A percentile compares a stretch with the other conserved stretches of the same genome.
Conservation (phyloP, 495 filamentous ascomycete genomes). For the Echria macrotheca region DNA sequence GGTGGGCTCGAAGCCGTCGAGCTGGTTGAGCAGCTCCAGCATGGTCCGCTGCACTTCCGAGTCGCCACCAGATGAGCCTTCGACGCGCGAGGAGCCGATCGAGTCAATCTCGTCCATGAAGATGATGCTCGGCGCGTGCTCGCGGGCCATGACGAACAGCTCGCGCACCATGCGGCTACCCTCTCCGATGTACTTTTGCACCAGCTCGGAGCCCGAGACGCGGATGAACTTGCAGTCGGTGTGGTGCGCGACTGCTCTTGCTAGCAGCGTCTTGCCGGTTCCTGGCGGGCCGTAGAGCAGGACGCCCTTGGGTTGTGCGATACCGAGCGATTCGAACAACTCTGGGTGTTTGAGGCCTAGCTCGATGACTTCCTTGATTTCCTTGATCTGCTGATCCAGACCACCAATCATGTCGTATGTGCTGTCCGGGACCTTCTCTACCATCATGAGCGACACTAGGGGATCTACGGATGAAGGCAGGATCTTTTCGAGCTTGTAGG, state of each 20-base stretch:
- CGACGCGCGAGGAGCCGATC: conserved; percentile 94
- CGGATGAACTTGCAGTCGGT: conserved; percentile 99
- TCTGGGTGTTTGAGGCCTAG: conserved; percentile 97
- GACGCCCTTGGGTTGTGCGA: conserved; percentile 96
- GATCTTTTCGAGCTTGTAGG: conserved; percentile 97
- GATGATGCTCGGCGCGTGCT: conserved; percentile 99
- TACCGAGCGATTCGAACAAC: conserved; percentile 96
- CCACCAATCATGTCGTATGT: conserved; percentile 99
- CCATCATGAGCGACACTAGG: conserved; percentile 99
- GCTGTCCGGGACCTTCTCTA: conserved; percentile 98
- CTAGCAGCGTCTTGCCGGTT: conserved; percentile 94
- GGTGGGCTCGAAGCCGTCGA: conserved; percentile 98
- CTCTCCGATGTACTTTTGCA: conserved; percentile 99
- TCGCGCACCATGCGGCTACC: conserved; percentile 98
- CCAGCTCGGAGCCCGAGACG: conserved; percentile 90
- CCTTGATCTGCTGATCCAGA: conserved; percentile 98
- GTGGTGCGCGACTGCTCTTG: conserved; percentile 94
- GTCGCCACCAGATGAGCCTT: conserved; percentile 89
- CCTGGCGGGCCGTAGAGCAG: conserved; percentile 95
- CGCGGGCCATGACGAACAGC: conserved; percentile 97
- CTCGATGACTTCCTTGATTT: conserved; percentile 99
- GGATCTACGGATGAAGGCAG: conserved; percentile 96
- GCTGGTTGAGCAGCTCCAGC: conserved; percentile 95
- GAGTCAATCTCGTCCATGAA: conserved; percentile 99
- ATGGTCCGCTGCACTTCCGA: conserved; percentile 99